Conservation (phyloP, 2,329 filamentous ascomycete genomes). For the Ophiostoma ips region DNA sequence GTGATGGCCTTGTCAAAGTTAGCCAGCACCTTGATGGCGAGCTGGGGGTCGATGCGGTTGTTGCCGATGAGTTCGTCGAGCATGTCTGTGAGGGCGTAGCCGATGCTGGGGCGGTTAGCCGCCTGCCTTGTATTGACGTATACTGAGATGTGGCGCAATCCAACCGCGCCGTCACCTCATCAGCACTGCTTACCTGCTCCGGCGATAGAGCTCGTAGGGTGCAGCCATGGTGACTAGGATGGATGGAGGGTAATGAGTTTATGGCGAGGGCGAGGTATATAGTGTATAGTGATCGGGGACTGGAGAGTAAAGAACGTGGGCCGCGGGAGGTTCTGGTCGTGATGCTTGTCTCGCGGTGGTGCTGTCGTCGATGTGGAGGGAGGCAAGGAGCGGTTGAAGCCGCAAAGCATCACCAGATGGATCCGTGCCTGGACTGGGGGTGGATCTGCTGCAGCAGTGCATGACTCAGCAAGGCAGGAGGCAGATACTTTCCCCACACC, state of each 20-base stretch:
- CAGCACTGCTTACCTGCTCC: constrained; percentile 80
- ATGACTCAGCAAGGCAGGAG: neutral
- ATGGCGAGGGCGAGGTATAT: no score
- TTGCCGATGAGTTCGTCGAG: constrained; percentile 94
- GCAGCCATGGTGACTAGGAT: constrained; percentile 16
- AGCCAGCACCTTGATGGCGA: constrained; percentile 94
- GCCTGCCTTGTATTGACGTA: no score
- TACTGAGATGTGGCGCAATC: no score
- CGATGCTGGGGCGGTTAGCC: constrained; percentile 49
- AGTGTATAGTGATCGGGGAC: neutral
- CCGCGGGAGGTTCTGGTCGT: neutral
- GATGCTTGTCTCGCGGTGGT: neutral
- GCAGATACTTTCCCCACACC: no score
- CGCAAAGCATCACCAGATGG: neutral
- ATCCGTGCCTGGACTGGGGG: neutral
- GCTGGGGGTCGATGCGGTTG: constrained; percentile 88
- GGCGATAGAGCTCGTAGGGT: constrained; percentile 91
- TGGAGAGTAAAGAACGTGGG: neutral
- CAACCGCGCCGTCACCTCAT: no score
- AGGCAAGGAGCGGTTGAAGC: neutral
- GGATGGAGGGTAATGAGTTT: neutral
- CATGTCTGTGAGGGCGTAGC: constrained; percentile 83
- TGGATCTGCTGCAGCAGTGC: no score
- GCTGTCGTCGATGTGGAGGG: neutral
- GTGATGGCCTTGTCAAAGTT: constrained; percentile 93